Evolutionary conservation across 2,329 filamentous ascomycete genomes (phyloP), one percentile per base, ranked within the genome.

Genomic region (Fusarium mangiferae): DNA sequence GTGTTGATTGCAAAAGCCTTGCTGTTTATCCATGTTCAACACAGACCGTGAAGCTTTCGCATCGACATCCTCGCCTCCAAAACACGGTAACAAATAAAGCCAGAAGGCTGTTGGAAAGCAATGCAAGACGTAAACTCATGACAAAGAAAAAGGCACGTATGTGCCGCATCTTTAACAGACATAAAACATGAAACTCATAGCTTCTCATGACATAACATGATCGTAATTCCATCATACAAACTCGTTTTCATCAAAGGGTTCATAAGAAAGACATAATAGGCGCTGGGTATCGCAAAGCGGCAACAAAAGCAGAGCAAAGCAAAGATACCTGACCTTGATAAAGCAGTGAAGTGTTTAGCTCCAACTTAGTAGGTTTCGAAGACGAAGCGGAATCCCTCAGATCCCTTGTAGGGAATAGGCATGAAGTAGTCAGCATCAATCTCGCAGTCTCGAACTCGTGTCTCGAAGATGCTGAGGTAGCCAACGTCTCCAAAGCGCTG

Each of bases 351-450:
- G 68, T 55, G 38, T 41, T 28, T 6, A 12, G 38, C 42, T 52
- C 56, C 56, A 41, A 41, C 44, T 70, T 61, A 80, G 51, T 73
- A 78, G n/a, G 72, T 62, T 57, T 82, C 79, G 41, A 83, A 76
- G 24, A 80, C 70, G 62, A 83, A 77, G 38, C 80, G 81, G 52
- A 83, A 68, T 11, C 79, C 81, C 60, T 82, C 79, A 26, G 79
- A 79, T 56, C 80, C 79, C 79, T 82, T 82, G 73, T 80, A 82
- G 26, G 82, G 81, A 22, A 83, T 80, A 13, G 82, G 82, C 65
- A 84, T 81, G 33, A 83, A 83, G 61, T 80, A 83, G 60, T 84
- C 82, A 28, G 80, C 78, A 22, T 81, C 81, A 77, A 82, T 79
- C 73, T 82, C 78, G 39, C 79, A 81, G 62, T 83, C 82, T 55